Percentiles rank a stretch among this genome's conserved stretches.
Conservation (phyloP, 2,329 filamentous ascomycete species). For the Botryotinia calthae region DNA sequence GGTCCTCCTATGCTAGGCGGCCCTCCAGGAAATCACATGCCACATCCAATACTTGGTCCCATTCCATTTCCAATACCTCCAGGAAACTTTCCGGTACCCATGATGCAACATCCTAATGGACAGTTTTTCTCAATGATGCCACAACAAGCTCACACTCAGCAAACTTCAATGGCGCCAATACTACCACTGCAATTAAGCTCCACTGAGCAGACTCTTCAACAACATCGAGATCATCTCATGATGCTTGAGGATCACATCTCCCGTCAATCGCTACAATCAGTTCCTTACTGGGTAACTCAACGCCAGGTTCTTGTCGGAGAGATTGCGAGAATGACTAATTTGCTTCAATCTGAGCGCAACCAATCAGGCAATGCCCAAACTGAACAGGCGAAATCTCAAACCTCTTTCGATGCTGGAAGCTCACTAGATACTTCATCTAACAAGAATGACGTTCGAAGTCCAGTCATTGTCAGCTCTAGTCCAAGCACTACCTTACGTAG, state of each 20-base stretch:
- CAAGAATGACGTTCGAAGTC: not conserved
- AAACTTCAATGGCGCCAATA: not conserved
- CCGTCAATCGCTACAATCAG: slow-evolving; percentile 46
- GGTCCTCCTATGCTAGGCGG: slow-evolving; percentile 21
- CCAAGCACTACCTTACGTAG: not conserved
- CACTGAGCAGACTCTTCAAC: slow-evolving; percentile 32
- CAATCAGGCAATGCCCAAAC: not conserved
- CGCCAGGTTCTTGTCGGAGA: slow-evolving; percentile 43
- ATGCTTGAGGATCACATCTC: slow-evolving; percentile 57
- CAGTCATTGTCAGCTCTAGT: not conserved
- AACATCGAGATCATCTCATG: slow-evolving; percentile 52
- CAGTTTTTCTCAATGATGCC: slow-evolving; percentile 27
- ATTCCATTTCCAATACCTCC: slow-evolving; percentile 19
- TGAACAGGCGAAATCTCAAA: not conserved
- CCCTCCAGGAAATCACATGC: slow-evolving; percentile 16
- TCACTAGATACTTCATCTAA: not conserved
- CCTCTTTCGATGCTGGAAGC: not conserved
- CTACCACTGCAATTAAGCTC: slow-evolving; percentile 19
- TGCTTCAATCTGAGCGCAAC: not conserved
- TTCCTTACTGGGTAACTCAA: slow-evolving; percentile 48
- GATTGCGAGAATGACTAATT: not conserved
- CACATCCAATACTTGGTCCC: slow-evolving; percentile 23
- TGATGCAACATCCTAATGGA: slow-evolving; percentile 26
- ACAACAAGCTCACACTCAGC: not conserved
- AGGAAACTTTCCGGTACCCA: slow-evolving; percentile 21